Base-by-base conservation (phyloP, 352 stramenopile genomes). In the Pythium graminicola region DNA sequence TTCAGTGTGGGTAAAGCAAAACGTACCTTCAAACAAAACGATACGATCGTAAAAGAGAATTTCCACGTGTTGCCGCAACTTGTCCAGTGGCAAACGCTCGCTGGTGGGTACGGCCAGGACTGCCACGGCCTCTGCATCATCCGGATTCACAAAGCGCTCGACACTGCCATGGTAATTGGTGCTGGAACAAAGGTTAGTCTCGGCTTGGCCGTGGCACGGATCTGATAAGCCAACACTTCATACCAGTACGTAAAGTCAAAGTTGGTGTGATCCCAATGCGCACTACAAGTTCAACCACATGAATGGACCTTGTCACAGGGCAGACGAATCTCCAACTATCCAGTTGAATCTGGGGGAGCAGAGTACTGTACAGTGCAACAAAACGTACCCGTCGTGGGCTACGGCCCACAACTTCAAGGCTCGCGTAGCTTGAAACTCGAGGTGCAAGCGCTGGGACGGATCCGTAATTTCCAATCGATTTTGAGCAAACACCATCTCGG, bases 161-260 rank as follows among this genome's bases (percentile, higher is more conserved):
- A 81, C 60, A 10, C 56, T 67, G 28, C 71, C 72, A 8, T 27
- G 39, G 55, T 76, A 81, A 36, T 57, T 64, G 14, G 65, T 67
- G 26, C 63, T 77, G 33, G n/a, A 7, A 44, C 38, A 44, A 44
- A 16, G 36, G n/a, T n/a, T n/a, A n/a, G n/a, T n/a, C n/a, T n/a
- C n/a, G n/a, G n/a, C n/a, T n/a, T n/a, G n/a, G n/a, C n/a, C n/a
- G n/a, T n/a, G n/a, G n/a, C n/a, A n/a, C n/a, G n/a, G n/a, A n/a
- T n/a, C n/a, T n/a, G n/a, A n/a, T n/a, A n/a, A n/a, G n/a, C n/a
- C 27, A 44, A 27, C 36, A 26, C 14, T 26, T 6, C 50, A 27
- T 48, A 81, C 70, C 70, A 70, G 70, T 83, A 86, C 13, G 70
- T 82, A 49, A 77, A 83, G 50, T 84, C 75, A 57, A 75, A 81